Evolutionary conservation across 495 filamentous ascomycete genomes (phyloP).

Genomic region (Chlorociboria aeruginascens): DNA sequence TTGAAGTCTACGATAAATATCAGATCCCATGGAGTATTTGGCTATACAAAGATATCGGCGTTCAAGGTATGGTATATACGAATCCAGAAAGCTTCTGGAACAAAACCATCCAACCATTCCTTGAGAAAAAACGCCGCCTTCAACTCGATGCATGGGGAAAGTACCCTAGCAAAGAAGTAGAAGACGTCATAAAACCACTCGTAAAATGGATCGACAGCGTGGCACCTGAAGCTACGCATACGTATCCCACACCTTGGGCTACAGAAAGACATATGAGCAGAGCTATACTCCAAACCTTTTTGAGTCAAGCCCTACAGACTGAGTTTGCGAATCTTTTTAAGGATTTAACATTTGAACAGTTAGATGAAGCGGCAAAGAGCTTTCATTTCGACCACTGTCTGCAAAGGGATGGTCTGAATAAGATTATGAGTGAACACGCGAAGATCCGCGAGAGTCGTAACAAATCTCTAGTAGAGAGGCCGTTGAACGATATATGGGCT

Average conservation of each 20-base stretch:
- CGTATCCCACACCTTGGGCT: slow-evolving; percentile 44
- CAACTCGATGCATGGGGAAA: slow-evolving; percentile 50
- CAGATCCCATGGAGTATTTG: slow-evolving; percentile 51
- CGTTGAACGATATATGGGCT: not conserved
- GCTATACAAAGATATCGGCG: slow-evolving; percentile 55
- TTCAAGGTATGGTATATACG: slow-evolving; percentile 50
- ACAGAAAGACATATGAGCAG: slow-evolving; percentile 43
- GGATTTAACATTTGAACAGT: slow-evolving; percentile 36
- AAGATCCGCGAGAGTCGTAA: not conserved
- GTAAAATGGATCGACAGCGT: slow-evolving; percentile 45
- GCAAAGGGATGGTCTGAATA: slow-evolving; percentile 42
- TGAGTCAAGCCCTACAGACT: slow-evolving; percentile 37
- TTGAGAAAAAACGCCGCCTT: slow-evolving; percentile 41
- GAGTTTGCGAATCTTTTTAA: slow-evolving; percentile 48
- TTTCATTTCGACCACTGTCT: slow-evolving; percentile 47
- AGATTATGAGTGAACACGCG: slow-evolving; percentile 36
- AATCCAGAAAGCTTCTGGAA: slow-evolving; percentile 38
- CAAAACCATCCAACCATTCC: slow-evolving; percentile 35
- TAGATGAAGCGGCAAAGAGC: slow-evolving; percentile 44
- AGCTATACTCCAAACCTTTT: slow-evolving; percentile 37
- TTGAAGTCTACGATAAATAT: slow-evolving; percentile 45
- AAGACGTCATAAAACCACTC: slow-evolving; percentile 16
- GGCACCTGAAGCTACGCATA: slow-evolving; percentile 25
- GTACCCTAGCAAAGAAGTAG: slow-evolving; percentile 45
- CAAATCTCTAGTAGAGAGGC: not conserved